phyloP scores from a whole-genome alignment of 495 filamentous ascomycete genomes.

The Penicillium psychrofluorescens region DNA sequence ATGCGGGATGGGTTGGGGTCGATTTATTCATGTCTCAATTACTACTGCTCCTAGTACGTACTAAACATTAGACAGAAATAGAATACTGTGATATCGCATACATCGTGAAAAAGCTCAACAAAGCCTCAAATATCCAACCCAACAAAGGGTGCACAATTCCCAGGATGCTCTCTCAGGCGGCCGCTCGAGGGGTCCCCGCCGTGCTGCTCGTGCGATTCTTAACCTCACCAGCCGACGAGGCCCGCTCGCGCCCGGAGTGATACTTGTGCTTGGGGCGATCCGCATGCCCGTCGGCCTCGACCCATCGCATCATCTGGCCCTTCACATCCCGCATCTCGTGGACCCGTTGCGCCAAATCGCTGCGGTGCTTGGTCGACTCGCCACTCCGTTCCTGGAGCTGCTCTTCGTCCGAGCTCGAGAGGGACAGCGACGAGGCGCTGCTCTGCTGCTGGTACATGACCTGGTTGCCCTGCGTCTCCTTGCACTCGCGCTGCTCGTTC shows the following conservation, averaged over 20 bases:
- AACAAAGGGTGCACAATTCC: background rate
- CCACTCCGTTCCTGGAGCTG: conserved; percentile 53
- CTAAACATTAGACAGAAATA: too few relatives aligned
- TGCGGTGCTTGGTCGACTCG: conserved; percentile 17
- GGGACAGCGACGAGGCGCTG: conserved; percentile 42
- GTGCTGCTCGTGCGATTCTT: background rate
- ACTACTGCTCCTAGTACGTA: too few relatives aligned
- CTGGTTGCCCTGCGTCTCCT: conserved; percentile 55
- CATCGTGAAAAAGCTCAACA: too few relatives aligned
- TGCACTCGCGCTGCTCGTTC: conserved; percentile 51
- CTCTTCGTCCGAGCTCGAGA: conserved; percentile 72
- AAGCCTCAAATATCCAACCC: too few relatives aligned
- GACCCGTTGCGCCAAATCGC: conserved; percentile 22
- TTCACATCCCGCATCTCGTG: conserved; percentile 38
- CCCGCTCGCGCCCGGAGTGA: conserved; percentile 10
- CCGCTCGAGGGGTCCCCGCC: background rate
- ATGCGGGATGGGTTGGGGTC: too few relatives aligned
- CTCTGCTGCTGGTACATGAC: conserved; percentile 60
- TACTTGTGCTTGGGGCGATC: conserved; percentile 13
- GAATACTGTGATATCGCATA: too few relatives aligned
- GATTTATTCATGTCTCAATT: too few relatives aligned
- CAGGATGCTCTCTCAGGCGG: background rate
- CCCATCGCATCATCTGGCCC: conserved; percentile 35
- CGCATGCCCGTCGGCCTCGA: conserved; percentile 22
- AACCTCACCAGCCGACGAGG: conserved; percentile 9